phyloP scores from a whole-genome alignment of 2,329 filamentous ascomycete genomes.

The Ophiostoma perfectum region DNA sequence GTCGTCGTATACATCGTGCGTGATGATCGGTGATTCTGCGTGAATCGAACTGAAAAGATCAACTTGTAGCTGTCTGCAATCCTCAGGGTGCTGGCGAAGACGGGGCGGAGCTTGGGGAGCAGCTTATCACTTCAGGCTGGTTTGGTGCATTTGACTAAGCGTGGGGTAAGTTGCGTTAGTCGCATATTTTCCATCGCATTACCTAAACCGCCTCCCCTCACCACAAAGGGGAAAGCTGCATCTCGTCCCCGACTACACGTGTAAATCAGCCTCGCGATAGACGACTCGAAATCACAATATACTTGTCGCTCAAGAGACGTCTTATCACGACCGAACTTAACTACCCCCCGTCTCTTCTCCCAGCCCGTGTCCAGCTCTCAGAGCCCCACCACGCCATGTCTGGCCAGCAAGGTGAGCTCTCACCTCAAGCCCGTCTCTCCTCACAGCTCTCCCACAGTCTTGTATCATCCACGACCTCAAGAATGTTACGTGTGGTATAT shows the following conservation, averaged over 20 bases:
- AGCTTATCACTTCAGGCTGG: not conserved
- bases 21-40: slow-evolving; percentile 16
- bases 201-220: slow-evolving; percentile 8
- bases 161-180: not conserved
- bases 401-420: slow-evolving; percentile 13
- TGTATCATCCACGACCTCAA: not conserved
- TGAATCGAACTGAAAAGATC: not conserved
- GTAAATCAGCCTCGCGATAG: not conserved
- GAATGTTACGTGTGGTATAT: too few relatives aligned
- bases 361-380: not conserved
- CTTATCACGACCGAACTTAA: not conserved
- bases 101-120: not conserved
- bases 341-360: not conserved
- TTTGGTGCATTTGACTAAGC: slow-evolving; percentile 8
- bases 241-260: not conserved
- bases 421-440: not conserved
- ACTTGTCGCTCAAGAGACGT: not conserved
- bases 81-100: not conserved
- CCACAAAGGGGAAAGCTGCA: slow-evolving; percentile 7
- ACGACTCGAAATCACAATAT: not conserved
- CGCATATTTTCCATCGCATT: slow-evolving; percentile 14
- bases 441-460: not conserved
- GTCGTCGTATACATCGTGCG: slow-evolving; percentile 42
- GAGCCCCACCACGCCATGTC: slow-evolving; percentile 3
- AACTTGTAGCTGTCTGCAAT: not conserved